Percentiles rank a stretch among this genome's conserved stretches.
These are phyloP conservation scores for Tremella fuciformis DNA, from an alignment of 768 basidiomycete genomes.

Conservation along the genomic window DNA sequence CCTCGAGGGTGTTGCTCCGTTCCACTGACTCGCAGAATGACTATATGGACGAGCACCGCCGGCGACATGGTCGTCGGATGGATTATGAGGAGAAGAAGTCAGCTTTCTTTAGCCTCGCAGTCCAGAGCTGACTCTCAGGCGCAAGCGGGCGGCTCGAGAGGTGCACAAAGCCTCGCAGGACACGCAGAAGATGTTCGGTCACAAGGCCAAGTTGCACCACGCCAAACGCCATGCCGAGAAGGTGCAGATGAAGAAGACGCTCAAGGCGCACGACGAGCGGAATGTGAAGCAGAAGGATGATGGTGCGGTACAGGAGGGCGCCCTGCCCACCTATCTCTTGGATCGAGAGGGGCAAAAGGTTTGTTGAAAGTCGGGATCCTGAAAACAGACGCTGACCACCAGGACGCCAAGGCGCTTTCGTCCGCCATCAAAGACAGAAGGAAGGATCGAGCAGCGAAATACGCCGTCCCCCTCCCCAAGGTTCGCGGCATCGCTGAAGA, in stretches of 20 bases:
- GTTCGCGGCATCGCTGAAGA: constrained; percentile 98
- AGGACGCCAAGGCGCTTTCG: constrained; percentile 90
- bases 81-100: constrained; percentile 95
- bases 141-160: constrained; percentile 54
- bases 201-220: constrained; percentile 97
- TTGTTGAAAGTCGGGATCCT: constrained; percentile 7
- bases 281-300: constrained; percentile 90
- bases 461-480: constrained; percentile 91
- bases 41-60: constrained; percentile 98
- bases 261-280: constrained; percentile 98
- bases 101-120: constrained; percentile 45
- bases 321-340: constrained; percentile 89
- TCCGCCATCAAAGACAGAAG: constrained; percentile 96
- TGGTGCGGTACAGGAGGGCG: constrained; percentile 75
- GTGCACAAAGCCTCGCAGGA: constrained; percentile 65
- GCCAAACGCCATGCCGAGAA: constrained; percentile 95
- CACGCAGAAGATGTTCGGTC: constrained; percentile 91
- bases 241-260: constrained; percentile 98
- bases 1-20: no score
- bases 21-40: constrained; percentile 68
- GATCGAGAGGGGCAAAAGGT: constrained; percentile 93
- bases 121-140: constrained; percentile 34
- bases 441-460: constrained; percentile 98
- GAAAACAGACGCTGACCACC: not conserved
- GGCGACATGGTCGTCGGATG: constrained; percentile 89